These are phyloP conservation scores for Nyssa sinensis DNA, from an alignment of 148 eudicot genomes.

Conservation along the genomic window DNA sequence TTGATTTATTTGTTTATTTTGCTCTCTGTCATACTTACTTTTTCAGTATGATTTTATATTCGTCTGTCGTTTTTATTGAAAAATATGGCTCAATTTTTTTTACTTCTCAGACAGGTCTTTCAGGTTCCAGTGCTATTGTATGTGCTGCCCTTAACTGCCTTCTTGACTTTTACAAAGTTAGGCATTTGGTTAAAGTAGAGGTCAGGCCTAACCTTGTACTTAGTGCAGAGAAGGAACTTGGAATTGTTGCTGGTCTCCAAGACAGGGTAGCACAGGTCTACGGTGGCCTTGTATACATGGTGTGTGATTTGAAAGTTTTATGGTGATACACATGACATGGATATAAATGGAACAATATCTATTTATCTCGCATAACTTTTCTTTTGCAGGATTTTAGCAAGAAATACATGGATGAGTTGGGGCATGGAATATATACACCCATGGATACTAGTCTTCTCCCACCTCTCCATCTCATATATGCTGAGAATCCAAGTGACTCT, in stretches of 20 bases:
- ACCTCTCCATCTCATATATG: slow-evolving; percentile 82
- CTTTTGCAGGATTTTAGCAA: slow-evolving; percentile 70
- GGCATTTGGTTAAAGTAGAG: slow-evolving; percentile 72
- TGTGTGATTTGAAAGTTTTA: slow-evolving; percentile 20
- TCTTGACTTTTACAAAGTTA: slow-evolving; percentile 81
- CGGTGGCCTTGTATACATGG: slow-evolving; percentile 95
- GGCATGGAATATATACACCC: slow-evolving; percentile 71
- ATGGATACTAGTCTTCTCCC: slow-evolving; percentile 76
- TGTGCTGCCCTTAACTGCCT: slow-evolving; percentile 96
- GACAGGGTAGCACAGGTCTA: slow-evolving; percentile 95
- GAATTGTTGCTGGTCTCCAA: slow-evolving; percentile 96
- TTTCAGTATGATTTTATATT: too few species aligned
- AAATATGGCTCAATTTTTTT: slow-evolving; percentile 10
- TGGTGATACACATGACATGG: background rate
- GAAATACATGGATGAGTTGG: slow-evolving; percentile 64
- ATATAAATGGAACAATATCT: background rate
- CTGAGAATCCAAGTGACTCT: slow-evolving; percentile 97
- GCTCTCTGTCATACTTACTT: too few species aligned
- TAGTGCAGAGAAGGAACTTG: slow-evolving; percentile 91
- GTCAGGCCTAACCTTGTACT: slow-evolving; percentile 82
- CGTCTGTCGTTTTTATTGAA: too few species aligned
- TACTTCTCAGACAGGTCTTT: slow-evolving; percentile 76
- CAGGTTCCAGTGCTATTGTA: slow-evolving; percentile 94
- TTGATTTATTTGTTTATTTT: too few species aligned
- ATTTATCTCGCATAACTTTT: background rate